Base-by-base conservation (phyloP, 2,329 filamentous ascomycete species). In the Xylaria multiplex region DNA sequence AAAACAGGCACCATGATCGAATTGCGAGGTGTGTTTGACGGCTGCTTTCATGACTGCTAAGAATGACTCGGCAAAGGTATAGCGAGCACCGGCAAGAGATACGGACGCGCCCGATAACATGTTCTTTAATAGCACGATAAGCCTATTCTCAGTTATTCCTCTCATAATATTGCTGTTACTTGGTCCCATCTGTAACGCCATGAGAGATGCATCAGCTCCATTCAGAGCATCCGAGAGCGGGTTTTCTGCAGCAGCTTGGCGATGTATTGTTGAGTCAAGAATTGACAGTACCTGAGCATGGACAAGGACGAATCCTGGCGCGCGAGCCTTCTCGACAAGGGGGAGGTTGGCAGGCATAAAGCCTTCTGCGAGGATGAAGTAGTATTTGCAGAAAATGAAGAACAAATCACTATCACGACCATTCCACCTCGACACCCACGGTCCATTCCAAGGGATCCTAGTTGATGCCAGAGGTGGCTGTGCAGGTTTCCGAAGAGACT, bases 361-460 rank as follows among this genome's bases (percentile, higher is more conserved):
- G 66, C 96, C 92, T 46, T 92, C 88, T 3, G 90, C 85, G 2
- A 97, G 83, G 22, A 95, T 85, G 77, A 95, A 91, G 73, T 91
- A 96, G 76, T 96, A 90, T 79, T 97, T 97, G 80, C 90, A 88
- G 74, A 97, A 97, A 50, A 96, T 91, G 79, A 95, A 97, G 76
- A 97, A 93, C 40, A 97, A 82, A 74, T 97, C 94, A 3, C 91
- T 96, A 72, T 97, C 93, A 2, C 89, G 88, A 14, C 94, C 94
- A 67, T 88, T 90, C 94, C 94, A 97, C 67, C 93, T 88, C 45
- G 91, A 88, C 7, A 92, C 83, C 94, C 94, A 97, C 0, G 90
- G 89, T 0, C 93, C 92, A 73, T 91, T 88, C 93, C 94, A 97
- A 49, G 89, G 83, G n/a, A 97, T 89, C 69, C 90, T 88, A 35